phyloP scores from a whole-genome alignment of 306 rosid species.

The Lablab purpureus region DNA sequence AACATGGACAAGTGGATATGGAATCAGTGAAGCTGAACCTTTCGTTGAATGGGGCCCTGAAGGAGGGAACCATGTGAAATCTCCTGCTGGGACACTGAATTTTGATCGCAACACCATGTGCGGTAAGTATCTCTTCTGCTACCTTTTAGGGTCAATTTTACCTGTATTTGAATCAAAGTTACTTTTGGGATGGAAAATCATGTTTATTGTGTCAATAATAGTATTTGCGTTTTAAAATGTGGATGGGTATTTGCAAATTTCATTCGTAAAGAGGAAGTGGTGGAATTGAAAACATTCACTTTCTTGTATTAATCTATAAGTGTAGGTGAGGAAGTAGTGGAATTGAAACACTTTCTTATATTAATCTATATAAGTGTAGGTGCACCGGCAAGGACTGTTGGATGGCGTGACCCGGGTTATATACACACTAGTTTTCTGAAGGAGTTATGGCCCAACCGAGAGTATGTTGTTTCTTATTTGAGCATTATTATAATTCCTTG shows the following conservation, averaged over 20 bases:
- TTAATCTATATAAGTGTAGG: constrained; percentile 57
- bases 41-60: constrained; percentile 86
- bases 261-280: constrained; percentile 2
- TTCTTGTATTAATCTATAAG: constrained; percentile 22
- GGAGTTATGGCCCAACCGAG: constrained; percentile 85
- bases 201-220: constrained; percentile 17
- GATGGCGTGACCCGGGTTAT: constrained; percentile 96
- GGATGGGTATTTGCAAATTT: constrained; percentile 14
- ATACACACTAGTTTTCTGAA: constrained; percentile 86
- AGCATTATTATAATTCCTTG: constrained; percentile 29
- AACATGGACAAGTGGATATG: constrained; percentile 99
- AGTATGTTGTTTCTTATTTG: constrained; percentile 54
- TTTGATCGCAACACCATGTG: constrained; percentile 84
- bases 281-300: constrained; percentile 4
- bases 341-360: constrained; percentile 18
- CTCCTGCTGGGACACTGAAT: constrained; percentile 85
- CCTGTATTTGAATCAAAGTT: constrained; percentile 10
- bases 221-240: constrained; percentile 14
- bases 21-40: constrained; percentile 73
- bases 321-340: constrained; percentile 61
- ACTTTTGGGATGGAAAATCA: constrained; percentile 26
- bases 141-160: constrained; percentile 3
- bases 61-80: constrained; percentile 60
- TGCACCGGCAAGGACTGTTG: constrained; percentile 92
- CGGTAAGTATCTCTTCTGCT: constrained; percentile 61